A percentile compares a stretch with the other conserved stretches of the same genome.
These are phyloP conservation scores for Heritiera fomes DNA, from an alignment of 345 rosid species.

Conservation along the genomic window DNA sequence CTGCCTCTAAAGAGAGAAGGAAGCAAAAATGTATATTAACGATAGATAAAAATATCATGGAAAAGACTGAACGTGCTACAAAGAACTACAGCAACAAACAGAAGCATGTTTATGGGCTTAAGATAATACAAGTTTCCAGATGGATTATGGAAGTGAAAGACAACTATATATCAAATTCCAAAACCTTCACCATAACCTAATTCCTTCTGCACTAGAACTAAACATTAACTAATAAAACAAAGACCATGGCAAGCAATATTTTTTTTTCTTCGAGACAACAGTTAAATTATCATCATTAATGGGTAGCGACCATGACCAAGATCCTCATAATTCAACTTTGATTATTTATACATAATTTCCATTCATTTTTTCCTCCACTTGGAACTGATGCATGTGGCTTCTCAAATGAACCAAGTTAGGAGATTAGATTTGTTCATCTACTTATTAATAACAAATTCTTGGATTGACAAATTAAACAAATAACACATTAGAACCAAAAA, in stretches of 20 bases:
- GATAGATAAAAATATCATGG: background rate
- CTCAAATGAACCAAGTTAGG: background rate
- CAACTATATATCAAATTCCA: background rate
- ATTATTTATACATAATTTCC: background rate
- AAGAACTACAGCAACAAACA: background rate
- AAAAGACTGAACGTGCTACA: background rate
- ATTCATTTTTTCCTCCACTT: background rate
- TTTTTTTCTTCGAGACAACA: background rate
- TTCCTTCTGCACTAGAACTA: background rate
- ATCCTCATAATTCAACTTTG: background rate
- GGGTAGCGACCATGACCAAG: background rate
- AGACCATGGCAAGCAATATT: background rate
- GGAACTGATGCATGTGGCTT: background rate
- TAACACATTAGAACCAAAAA: background rate
- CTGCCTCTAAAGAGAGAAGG: conserved; percentile 40
- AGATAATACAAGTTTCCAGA: background rate
- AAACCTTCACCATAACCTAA: background rate
- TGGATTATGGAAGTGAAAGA: background rate
- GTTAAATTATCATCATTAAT: background rate
- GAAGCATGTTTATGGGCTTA: background rate
- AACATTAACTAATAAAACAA: background rate
- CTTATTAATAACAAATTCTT: background rate
- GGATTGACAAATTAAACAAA: background rate
- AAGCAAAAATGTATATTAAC: background rate
- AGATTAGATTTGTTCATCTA: background rate